Conservation (phyloP, 495 filamentous ascomycete genomes). For the Neurospora sublineolata region DNA sequence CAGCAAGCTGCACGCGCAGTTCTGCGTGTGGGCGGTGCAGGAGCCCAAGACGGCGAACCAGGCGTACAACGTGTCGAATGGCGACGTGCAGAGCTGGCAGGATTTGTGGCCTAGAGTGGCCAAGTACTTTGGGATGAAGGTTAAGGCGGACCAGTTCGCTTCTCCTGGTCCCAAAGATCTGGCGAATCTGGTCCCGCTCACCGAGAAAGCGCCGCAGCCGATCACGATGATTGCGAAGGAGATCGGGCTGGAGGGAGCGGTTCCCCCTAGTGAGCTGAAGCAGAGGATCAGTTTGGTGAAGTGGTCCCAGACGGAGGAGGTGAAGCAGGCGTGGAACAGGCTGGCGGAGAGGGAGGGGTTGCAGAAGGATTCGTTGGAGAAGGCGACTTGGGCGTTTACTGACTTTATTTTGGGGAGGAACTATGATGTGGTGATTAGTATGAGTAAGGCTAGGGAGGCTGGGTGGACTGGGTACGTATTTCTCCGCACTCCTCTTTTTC, state of each 20-base stretch:
- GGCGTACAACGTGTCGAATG: conserved; percentile 47
- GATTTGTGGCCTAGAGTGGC: conserved; percentile 45
- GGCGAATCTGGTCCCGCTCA: conserved; percentile 13
- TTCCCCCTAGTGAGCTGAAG: conserved; percentile 25
- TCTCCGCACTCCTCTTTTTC: neutral
- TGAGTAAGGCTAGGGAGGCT: conserved; percentile 46
- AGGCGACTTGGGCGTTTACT: conserved; percentile 46
- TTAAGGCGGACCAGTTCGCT: conserved; percentile 36
- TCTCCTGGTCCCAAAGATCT: conserved; percentile 1
- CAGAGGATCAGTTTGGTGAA: conserved; percentile 39
- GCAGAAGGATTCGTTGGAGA: conserved; percentile 37
- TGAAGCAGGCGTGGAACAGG: conserved; percentile 35
- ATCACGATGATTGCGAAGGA: conserved; percentile 27
- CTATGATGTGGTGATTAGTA: conserved; percentile 38
- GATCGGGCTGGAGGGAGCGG: conserved; percentile 25
- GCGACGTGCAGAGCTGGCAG: conserved; percentile 43
- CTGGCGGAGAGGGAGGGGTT: conserved; percentile 36
- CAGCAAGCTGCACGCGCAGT: conserved; percentile 38
- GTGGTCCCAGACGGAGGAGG: conserved; percentile 40
- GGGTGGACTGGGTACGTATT: conserved; percentile 32
- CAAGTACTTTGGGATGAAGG: conserved; percentile 30
- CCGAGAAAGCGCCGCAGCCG: conserved; percentile 25
- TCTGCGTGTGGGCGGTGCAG: conserved; percentile 41
- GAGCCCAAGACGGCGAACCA: conserved; percentile 34
- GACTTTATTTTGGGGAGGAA: conserved; percentile 40